A percentile compares a stretch with the other conserved stretches of the same genome.
Conservation (phyloP, 2,329 filamentous ascomycete species). For the Alternaria dauci region DNA sequence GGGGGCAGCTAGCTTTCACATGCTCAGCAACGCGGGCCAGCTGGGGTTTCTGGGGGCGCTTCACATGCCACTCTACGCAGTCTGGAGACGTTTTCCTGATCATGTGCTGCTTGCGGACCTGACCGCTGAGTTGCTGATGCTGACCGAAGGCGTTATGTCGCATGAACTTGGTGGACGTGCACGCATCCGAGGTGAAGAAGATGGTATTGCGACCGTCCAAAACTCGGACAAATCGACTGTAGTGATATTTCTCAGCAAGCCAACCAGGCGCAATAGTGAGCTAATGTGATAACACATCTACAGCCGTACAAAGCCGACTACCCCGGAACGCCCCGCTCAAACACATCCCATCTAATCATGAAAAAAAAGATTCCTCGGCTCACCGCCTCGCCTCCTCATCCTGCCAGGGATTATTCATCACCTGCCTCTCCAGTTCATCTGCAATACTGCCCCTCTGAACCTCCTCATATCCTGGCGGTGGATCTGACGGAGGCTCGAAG, state of each 20-base stretch:
- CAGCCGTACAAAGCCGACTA: conserved; percentile 9
- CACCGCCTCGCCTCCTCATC: conserved; percentile 23
- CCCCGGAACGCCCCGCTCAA: conserved; percentile 42
- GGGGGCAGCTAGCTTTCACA: conserved; percentile 26
- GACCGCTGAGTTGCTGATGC: conserved; percentile 8
- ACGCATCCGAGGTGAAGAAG: neutral
- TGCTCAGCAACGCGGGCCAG: conserved; percentile 15
- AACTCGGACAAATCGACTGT: neutral
- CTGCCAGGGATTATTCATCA: conserved; percentile 36
- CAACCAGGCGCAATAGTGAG: neutral
- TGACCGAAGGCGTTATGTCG: neutral
- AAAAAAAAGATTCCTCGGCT: conserved; percentile 13
- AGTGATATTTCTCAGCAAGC: neutral
- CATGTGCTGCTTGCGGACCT: conserved; percentile 11
- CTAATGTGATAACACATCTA: neutral
- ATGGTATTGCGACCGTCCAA: neutral
- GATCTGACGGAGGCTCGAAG: conserved; percentile 70
- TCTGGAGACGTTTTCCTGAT: neutral
- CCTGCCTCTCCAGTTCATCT: conserved; percentile 70
- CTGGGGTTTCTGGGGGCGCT: neutral
- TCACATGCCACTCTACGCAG: conserved; percentile 14
- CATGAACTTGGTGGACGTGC: neutral
- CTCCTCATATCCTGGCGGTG: conserved; percentile 91
- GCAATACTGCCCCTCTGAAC: conserved; percentile 83
- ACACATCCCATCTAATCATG: conserved; percentile 11